Evolutionary conservation across 371 early-diverging fungal genomes (phyloP).

Genomic region (Entomophthora muscae): DNA sequence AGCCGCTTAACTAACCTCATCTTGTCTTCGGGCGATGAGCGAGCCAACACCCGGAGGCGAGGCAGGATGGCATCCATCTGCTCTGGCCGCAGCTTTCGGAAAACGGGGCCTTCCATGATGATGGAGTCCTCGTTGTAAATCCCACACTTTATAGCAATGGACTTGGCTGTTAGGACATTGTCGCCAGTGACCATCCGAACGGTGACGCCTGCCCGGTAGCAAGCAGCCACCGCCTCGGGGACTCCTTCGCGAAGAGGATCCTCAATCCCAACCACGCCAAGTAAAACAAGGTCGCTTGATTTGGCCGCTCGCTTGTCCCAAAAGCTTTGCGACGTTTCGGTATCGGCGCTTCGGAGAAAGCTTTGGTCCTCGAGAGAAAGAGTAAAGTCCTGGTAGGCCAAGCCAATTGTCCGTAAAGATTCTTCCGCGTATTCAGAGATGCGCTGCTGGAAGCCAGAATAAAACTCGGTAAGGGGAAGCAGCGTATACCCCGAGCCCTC

Average conservation of each 20-base stretch:
- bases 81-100: conserved; percentile 27
- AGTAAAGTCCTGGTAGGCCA: conserved; percentile 47
- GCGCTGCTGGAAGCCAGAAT: conserved; percentile 20
- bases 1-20: conserved; percentile 42
- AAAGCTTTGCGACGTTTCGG: conserved; percentile 13
- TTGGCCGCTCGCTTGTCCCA: background rate
- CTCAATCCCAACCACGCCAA: conserved; percentile 50
- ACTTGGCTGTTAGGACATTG: conserved; percentile 47
- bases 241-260: conserved; percentile 58
- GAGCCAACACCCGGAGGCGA: conserved; percentile 44
- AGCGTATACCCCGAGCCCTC: background rate
- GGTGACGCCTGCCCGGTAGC: conserved; percentile 55
- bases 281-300: conserved; percentile 17
- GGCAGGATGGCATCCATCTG: conserved; percentile 37
- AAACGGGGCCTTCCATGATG: conserved; percentile 48
- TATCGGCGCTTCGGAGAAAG: conserved; percentile 20
- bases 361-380: conserved; percentile 9
- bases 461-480: background rate
- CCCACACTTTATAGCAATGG: conserved; percentile 52
- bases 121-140: conserved; percentile 38
- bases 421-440: conserved; percentile 41
- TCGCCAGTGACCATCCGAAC: conserved; percentile 82
- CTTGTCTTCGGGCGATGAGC: conserved; percentile 61
- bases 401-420: conserved; percentile 42
- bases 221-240: conserved; percentile 37